Evolutionary conservation across 768 basidiomycete genomes (phyloP).

Genomic region (Leccinum obscurum): DNA sequence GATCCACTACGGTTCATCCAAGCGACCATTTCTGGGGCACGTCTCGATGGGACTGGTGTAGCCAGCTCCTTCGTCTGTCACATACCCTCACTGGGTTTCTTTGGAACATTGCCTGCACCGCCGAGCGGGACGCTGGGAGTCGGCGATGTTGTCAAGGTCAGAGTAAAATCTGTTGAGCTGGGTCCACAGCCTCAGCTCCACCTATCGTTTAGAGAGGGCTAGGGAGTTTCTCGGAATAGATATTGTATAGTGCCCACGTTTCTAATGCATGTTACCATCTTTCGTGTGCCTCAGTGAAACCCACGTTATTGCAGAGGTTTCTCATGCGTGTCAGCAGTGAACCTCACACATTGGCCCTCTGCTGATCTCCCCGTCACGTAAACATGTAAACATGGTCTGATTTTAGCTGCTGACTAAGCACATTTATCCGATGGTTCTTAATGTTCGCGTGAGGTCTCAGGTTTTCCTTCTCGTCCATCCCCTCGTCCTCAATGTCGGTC

Average conservation of each 20-base stretch:
- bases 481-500: constrained; percentile 26
- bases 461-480: background rate
- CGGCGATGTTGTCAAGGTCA: constrained; percentile 30
- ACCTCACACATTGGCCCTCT: background rate
- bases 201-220: constrained; percentile 16
- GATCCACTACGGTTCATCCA: constrained; percentile 32
- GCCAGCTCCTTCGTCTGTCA: constrained; percentile 22
- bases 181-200: constrained; percentile 31
- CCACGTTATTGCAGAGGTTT: background rate
- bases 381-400: constrained; percentile 18
- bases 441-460: background rate
- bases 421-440: background rate
- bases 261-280: background rate
- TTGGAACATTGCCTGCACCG: constrained; percentile 16
- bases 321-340: background rate
- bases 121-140: constrained; percentile 16
- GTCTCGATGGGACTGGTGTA: constrained; percentile 14
- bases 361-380: background rate
- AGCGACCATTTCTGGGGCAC: constrained; percentile 25
- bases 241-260: background rate
- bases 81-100: constrained; percentile 28
- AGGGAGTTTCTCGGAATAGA: background rate
- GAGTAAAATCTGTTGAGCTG: constrained; percentile 28
- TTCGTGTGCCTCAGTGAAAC: background rate
- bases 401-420: constrained; percentile 28